These are phyloP conservation scores for Waitea zeae DNA, from an alignment of 1,284 basidiomycete species.

Conservation along the genomic window DNA sequence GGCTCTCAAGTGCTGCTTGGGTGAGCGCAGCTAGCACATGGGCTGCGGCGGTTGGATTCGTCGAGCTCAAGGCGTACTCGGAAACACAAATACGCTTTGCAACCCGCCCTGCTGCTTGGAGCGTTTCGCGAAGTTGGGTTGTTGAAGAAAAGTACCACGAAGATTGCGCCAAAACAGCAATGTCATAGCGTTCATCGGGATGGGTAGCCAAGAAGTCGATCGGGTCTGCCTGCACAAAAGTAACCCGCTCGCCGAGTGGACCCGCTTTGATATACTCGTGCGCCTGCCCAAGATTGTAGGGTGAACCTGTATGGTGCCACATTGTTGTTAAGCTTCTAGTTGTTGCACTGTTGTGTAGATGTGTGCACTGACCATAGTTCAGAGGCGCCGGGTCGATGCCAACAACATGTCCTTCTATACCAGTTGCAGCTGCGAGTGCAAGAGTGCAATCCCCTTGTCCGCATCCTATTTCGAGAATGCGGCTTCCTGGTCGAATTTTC, in stretches of 20 bases:
- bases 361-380: slow-evolving; percentile 18
- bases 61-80: slow-evolving; percentile 17
- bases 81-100: slow-evolving; percentile 17
- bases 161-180: slow-evolving; percentile 20
- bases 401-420: slow-evolving; percentile 18
- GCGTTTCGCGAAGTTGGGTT: slow-evolving; percentile 14
- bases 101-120: slow-evolving; percentile 13
- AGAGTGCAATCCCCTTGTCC: slow-evolving; percentile 25
- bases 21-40: slow-evolving; percentile 22
- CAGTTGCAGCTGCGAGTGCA: slow-evolving; percentile 19
- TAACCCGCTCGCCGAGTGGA: slow-evolving; percentile 18
- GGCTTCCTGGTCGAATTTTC: slow-evolving; percentile 15
- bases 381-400: slow-evolving; percentile 22
- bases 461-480: slow-evolving; percentile 23
- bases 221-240: slow-evolving; percentile 18
- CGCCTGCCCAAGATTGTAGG: slow-evolving; percentile 21
- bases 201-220: slow-evolving; percentile 13
- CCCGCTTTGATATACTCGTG: slow-evolving; percentile 17
- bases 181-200: slow-evolving; percentile 14
- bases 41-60: slow-evolving; percentile 11
- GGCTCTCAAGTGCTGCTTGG: slow-evolving; percentile 19
- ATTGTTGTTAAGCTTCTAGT: slow-evolving; percentile 1
- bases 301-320: slow-evolving; percentile 13
- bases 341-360: neutral
- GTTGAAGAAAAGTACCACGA: slow-evolving; percentile 24